Conservation (phyloP, 2,329 filamentous ascomycete species). For the Aspergillus melleus region DNA sequence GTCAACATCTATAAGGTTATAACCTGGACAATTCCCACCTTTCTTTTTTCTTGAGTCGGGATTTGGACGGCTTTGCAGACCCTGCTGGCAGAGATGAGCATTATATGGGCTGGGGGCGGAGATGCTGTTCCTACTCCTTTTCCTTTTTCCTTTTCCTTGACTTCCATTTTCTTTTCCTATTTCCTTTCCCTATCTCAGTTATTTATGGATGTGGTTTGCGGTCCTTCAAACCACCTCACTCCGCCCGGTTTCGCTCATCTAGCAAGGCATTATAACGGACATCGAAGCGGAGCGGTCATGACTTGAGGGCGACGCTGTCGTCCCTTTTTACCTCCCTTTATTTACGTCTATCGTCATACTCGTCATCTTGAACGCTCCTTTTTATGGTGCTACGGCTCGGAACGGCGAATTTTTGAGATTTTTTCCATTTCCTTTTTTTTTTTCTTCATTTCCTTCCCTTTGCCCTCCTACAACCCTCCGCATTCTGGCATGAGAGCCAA, state of each 20-base stretch:
- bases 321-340: conserved; percentile 26
- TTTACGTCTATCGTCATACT: conserved; percentile 21
- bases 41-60: conserved; percentile 13
- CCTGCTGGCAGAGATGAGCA: conserved; percentile 18
- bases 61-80: conserved; percentile 16
- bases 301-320: conserved; percentile 21
- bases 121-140: conserved; percentile 19
- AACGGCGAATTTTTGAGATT: conserved; percentile 35
- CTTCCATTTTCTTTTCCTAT: conserved; percentile 16
- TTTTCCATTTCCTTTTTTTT: conserved; percentile 16
- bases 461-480: conserved; percentile 16
- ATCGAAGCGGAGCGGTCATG: conserved; percentile 14
- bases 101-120: conserved; percentile 14
- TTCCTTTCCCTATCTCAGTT: conserved; percentile 9
- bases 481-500: conserved; percentile 25
- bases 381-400: conserved; percentile 40
- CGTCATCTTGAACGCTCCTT: conserved; percentile 30
- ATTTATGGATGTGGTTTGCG: conserved; percentile 4
- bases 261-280: conserved; percentile 12
- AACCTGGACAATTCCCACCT: conserved; percentile 11
- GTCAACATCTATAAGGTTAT: conserved; percentile 19
- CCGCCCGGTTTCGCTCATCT: conserved; percentile 12
- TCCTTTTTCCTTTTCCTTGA: conserved; percentile 15
- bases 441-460: conserved; percentile 11
- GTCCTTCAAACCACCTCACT: conserved; percentile 3